Evolutionary conservation across 345 rosid genomes (phyloP).

Genomic region (Lenwebbia sp.): DNA sequence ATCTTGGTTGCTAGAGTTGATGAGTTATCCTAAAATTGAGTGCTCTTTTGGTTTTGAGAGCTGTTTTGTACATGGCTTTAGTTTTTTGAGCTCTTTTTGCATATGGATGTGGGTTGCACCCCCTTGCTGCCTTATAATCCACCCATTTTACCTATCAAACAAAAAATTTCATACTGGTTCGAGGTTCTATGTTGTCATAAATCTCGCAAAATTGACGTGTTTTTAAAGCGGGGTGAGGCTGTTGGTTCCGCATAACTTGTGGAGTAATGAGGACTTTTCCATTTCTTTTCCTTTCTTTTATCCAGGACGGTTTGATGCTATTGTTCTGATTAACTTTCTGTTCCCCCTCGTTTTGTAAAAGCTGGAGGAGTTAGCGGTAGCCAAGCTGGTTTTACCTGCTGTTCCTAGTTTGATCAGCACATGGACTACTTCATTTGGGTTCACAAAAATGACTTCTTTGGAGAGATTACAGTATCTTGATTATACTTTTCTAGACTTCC

Average conservation of each 20-base stretch:
- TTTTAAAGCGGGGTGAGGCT: too few species aligned
- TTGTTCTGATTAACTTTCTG: not conserved
- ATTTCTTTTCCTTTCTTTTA: too few species aligned
- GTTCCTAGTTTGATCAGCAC: conserved; percentile 16
- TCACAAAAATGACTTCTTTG: conserved; percentile 17
- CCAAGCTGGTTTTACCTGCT: conserved; percentile 41
- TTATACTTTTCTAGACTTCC: conserved; percentile 33
- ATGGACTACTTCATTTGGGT: conserved; percentile 44
- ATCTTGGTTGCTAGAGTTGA: not conserved
- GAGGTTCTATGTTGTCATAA: too few species aligned
- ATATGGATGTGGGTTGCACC: not conserved
- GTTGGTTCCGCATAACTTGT: too few species aligned
- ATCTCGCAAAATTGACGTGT: not conserved
- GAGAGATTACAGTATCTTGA: conserved; percentile 23
- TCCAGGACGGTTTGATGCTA: not conserved
- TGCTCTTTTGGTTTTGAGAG: too few species aligned
- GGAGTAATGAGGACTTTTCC: too few species aligned
- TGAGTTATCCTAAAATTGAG: too few species aligned
- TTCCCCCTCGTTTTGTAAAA: conserved; percentile 12
- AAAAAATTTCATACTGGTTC: too few species aligned
- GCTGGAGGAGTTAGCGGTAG: conserved; percentile 34
- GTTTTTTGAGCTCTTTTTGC: too few species aligned
- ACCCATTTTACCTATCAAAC: not conserved
- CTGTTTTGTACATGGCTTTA: too few species aligned
- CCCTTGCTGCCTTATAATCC: not conserved